Percentiles rank a stretch among this genome's conserved stretches.
Conservation (phyloP, 129 eudicot genomes). For the Logfia minima region DNA sequence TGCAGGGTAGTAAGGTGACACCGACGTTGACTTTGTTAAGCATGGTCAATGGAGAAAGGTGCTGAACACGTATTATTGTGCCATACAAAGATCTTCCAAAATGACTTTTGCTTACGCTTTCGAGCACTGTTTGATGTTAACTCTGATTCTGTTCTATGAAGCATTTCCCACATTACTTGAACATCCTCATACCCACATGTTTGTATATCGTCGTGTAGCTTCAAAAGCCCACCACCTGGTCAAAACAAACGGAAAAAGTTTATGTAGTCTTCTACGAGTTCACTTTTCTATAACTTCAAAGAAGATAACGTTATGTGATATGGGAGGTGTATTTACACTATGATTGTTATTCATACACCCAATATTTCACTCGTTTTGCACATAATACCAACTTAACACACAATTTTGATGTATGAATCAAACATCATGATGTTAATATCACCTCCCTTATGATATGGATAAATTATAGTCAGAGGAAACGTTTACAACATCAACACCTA, state of each 20-base stretch:
- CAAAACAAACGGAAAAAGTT: neutral
- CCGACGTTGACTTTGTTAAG: slow-evolving; percentile 34
- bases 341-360: too few relatives aligned
- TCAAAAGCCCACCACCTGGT: slow-evolving; percentile 62
- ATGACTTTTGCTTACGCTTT: slow-evolving; percentile 52
- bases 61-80: slow-evolving; percentile 41
- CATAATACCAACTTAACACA: neutral
- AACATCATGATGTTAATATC: neutral
- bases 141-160: slow-evolving; percentile 67
- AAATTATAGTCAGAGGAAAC: neutral
- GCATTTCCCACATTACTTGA: slow-evolving; percentile 95
- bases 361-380: too few relatives aligned
- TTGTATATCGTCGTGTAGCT: slow-evolving; percentile 76
- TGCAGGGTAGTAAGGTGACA: slow-evolving; percentile 34
- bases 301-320: neutral
- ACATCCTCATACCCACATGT: slow-evolving; percentile 88
- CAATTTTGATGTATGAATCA: neutral
- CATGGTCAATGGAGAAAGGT: slow-evolving; percentile 47
- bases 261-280: neutral
- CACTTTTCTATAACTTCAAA: neutral
- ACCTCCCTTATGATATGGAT: neutral
- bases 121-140: slow-evolving; percentile 35
- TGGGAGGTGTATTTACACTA: too few relatives aligned
- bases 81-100: slow-evolving; percentile 63
- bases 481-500: neutral